Evolutionary conservation across 305 asterid genomes (phyloP).

Genomic region (Fraxinus paxiana): DNA sequence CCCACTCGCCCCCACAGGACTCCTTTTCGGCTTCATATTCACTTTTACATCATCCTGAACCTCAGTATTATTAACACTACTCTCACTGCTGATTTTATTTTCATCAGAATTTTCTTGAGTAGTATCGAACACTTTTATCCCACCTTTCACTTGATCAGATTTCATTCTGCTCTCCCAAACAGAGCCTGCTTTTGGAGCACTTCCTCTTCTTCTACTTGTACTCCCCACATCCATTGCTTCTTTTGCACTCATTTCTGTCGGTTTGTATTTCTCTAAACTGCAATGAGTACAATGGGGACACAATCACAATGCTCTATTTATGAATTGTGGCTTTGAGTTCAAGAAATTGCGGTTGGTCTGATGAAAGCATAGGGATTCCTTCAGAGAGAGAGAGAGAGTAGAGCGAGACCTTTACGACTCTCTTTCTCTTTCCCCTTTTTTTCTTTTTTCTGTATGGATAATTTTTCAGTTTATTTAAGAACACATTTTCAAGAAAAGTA

Average conservation of each 20-base stretch:
- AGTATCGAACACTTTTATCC: slow-evolving; percentile 48
- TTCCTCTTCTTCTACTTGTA: slow-evolving; percentile 35
- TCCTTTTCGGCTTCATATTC: slow-evolving; percentile 37
- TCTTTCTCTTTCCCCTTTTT: background rate
- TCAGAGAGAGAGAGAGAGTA: slow-evolving; percentile 15
- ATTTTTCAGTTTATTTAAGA: background rate
- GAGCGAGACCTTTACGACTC: background rate
- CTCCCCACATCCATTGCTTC: slow-evolving; percentile 43
- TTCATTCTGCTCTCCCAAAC: slow-evolving; percentile 82
- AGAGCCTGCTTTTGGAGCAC: slow-evolving; percentile 60
- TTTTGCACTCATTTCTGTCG: slow-evolving; percentile 26
- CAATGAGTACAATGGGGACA: slow-evolving; percentile 39
- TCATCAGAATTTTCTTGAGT: slow-evolving; percentile 28
- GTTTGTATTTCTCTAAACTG: slow-evolving; percentile 7
- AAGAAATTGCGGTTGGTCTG: slow-evolving; percentile 32
- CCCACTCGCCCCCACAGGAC: slow-evolving; percentile 34
- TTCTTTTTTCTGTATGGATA: background rate
- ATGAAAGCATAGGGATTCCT: slow-evolving; percentile 46
- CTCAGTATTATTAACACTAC: background rate
- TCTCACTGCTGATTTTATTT: background rate
- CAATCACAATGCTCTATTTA: slow-evolving; percentile 17
- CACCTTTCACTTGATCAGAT: slow-evolving; percentile 60
- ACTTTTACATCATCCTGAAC: slow-evolving; percentile 31
- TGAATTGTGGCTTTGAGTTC: slow-evolving; percentile 45
- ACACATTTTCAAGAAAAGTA: background rate